phyloP scores from a whole-genome alignment of 768 basidiomycete genomes.

The Tulasnella sp. region DNA sequence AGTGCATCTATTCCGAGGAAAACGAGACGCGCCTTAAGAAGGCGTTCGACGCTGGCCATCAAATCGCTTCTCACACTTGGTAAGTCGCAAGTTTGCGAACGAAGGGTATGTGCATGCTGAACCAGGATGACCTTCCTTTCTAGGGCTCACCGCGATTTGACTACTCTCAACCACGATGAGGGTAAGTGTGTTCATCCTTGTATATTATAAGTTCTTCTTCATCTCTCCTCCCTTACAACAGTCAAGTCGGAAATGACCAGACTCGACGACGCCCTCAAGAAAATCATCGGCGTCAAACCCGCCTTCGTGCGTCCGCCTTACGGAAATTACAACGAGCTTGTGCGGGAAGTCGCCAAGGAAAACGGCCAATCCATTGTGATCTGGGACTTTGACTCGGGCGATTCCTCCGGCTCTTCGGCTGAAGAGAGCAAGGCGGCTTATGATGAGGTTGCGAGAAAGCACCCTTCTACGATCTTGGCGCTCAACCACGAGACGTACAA shows the following conservation, averaged over 20 bases:
- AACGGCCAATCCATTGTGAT: constrained; percentile 8
- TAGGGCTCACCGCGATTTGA: neutral
- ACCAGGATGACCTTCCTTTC: neutral
- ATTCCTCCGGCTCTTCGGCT: constrained; percentile 9
- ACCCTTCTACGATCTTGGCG: constrained; percentile 24
- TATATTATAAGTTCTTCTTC: neutral
- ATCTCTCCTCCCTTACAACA: neutral
- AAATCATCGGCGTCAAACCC: constrained; percentile 11
- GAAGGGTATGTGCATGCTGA: neutral
- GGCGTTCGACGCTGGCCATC: neutral
- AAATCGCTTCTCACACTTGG: constrained; percentile 9
- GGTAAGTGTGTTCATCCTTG: neutral
- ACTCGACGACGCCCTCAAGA: neutral
- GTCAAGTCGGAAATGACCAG: neutral
- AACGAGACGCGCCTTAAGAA: neutral
- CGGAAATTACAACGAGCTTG: neutral
- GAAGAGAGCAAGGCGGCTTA: constrained; percentile 4
- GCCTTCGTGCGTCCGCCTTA: constrained; percentile 11
- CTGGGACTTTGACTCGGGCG: constrained; percentile 29
- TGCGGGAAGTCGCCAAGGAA: neutral
- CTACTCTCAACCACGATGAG: neutral
- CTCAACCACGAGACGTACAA: constrained; percentile 36
- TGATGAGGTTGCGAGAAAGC: neutral
- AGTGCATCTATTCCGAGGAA: neutral
- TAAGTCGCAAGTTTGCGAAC: neutral